phyloP scores from a whole-genome alignment of 1,139 yeast species.

The Yamadazyma oceani region DNA sequence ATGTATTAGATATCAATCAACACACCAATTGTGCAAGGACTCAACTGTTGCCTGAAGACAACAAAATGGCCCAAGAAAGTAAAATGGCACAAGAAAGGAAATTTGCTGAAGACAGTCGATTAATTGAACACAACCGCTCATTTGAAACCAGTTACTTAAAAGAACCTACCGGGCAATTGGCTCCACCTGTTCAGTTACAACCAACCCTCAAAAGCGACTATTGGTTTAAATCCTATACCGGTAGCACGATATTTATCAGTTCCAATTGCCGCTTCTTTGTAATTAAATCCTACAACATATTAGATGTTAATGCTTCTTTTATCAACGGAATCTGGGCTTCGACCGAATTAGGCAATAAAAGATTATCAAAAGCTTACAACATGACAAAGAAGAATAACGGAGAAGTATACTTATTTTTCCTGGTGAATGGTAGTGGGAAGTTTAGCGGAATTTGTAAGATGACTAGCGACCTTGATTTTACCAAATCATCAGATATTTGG shows the following conservation, averaged over 20 bases:
- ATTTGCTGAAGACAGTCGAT: no score
- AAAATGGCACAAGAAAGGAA: no score
- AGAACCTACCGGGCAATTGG: neutral
- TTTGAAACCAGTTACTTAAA: no score
- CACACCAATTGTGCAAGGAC: no score
- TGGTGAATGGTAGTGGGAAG: slow-evolving; percentile 59
- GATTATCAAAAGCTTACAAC: slow-evolving; percentile 38
- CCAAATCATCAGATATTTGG: slow-evolving; percentile 47
- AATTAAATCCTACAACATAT: slow-evolving; percentile 51
- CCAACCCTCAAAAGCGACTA: neutral
- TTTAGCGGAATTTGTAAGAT: slow-evolving; percentile 66
- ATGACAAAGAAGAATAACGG: slow-evolving; percentile 9
- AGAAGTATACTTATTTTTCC: slow-evolving; percentile 50
- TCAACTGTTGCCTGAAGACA: no score
- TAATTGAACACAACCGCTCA: no score
- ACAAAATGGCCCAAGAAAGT: no score
- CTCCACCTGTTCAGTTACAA: neutral
- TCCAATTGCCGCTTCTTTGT: slow-evolving; percentile 42
- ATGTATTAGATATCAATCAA: neutral
- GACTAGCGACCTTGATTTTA: slow-evolving; percentile 40
- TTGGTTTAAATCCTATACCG: slow-evolving; percentile 1
- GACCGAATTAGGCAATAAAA: slow-evolving; percentile 54
- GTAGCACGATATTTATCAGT: neutral
- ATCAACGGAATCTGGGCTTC: slow-evolving; percentile 58
- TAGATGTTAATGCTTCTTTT: slow-evolving; percentile 52